Conservation (phyloP, 2,329 filamentous ascomycete species). For the Rhynchosporium secalis region DNA sequence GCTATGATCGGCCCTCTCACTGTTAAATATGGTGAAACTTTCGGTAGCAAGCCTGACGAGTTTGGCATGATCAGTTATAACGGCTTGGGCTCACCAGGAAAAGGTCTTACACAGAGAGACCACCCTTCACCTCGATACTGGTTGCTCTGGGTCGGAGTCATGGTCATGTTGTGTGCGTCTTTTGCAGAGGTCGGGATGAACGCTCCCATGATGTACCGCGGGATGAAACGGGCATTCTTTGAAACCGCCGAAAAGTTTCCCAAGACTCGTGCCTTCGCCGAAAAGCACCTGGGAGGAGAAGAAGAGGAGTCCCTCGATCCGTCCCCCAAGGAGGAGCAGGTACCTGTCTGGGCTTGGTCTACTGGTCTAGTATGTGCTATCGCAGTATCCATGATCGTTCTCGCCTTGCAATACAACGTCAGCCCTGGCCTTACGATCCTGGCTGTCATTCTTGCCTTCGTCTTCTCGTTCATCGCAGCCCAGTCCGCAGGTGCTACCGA, state of each 20-base stretch:
- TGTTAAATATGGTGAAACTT: neutral
- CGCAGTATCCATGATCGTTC: slow-evolving; percentile 7
- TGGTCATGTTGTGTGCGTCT: slow-evolving; percentile 7
- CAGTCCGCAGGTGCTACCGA: slow-evolving; percentile 9
- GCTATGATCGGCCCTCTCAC: slow-evolving; percentile 5
- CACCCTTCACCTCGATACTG: slow-evolving; percentile 6
- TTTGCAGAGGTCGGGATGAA: slow-evolving; percentile 12
- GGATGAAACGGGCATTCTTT: slow-evolving; percentile 3
- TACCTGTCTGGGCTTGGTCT: slow-evolving; percentile 7
- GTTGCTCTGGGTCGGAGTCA: slow-evolving; percentile 2
- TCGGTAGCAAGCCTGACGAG: neutral
- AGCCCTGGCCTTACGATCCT: slow-evolving; percentile 1
- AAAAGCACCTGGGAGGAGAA: neutral
- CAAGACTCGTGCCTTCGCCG: neutral
- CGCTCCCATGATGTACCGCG: slow-evolving; percentile 5
- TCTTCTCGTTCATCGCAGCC: slow-evolving; percentile 11
- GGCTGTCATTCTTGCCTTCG: slow-evolving; percentile 7
- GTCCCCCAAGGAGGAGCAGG: slow-evolving; percentile 3
- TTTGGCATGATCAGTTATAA: neutral
- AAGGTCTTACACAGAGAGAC: neutral
- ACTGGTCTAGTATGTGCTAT: neutral
- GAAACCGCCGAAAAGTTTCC: slow-evolving; percentile 2
- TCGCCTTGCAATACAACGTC: slow-evolving; percentile 8
- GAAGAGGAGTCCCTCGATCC: slow-evolving; percentile 2
- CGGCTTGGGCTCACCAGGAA: neutral